Evolutionary conservation across 345 rosid genomes (phyloP), one percentile per base, ranked within the genome.

Genomic region (Linum lewisii): DNA sequence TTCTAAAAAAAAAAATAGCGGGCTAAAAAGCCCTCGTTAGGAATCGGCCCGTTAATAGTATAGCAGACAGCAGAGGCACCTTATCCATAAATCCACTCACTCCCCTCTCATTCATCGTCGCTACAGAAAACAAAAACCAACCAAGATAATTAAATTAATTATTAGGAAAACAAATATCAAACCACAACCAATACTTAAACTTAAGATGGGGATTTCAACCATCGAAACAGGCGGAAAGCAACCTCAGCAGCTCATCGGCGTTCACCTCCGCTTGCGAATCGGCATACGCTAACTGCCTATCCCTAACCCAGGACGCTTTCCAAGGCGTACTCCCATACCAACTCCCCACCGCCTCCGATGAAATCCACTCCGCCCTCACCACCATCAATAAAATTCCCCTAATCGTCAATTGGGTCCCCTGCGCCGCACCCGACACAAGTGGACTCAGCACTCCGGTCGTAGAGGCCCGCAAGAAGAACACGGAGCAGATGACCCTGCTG

Each of bases 281-380:
- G 2, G 79, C 88, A 20, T 87, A 71, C 76, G 25, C 58, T 3
- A 77, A 81, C 74, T 90, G 93, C 68, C 84, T 84, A 22, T 75
- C 87, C 37, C 80, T 88, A 1, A 72, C 90, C 16, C 87, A 88
- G 51, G 88, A 73, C 70, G 87, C 85, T 71, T 86, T 88, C 78
- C 52, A 61, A 24, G 96, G 96, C 19, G 85, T 88, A 66, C 77
- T 81, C 61, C 85, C 85, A 0, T 84, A 84, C 77, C 97, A 90
- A 62, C 93, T 91, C 63, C 55, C 64, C 37, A 60, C 85, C 34
- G 95, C 98, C 73, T 78, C 88, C 68, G 57, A 66, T 7, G 77
- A 78, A 67, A 78, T 88, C 78, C 85, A 86, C 73, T 68, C 75
- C 55, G 45, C 73, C 47, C 80, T 75, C 56, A 63, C 63, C 69